A percentile compares a stretch with the other conserved stretches of the same genome.
Evolutionary conservation across 768 basidiomycete species (phyloP).

Genomic region (Pleurotus giganteus): DNA sequence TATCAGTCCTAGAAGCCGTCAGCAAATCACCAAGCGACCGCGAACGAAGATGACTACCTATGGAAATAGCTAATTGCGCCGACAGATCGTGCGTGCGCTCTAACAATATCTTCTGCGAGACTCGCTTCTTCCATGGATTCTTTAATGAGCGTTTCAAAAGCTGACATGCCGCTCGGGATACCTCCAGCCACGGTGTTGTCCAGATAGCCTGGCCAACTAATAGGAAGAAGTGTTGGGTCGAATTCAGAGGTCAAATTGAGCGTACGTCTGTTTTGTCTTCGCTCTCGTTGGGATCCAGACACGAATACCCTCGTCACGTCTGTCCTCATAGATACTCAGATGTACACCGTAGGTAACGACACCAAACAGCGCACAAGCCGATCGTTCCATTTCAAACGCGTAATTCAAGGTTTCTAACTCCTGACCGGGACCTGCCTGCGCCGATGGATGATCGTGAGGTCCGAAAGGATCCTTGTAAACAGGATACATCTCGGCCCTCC

Average conservation of each 20-base stretch:
- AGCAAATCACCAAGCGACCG: neutral
- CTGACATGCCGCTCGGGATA: conserved; percentile 74
- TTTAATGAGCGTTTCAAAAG: conserved; percentile 78
- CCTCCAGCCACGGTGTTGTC: conserved; percentile 95
- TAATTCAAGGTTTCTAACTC: conserved; percentile 48
- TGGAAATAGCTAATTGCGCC: conserved; percentile 85
- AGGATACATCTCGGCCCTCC: conserved; percentile 85
- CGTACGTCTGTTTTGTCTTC: conserved; percentile 85
- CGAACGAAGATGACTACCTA: conserved; percentile 38
- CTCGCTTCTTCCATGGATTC: conserved; percentile 95
- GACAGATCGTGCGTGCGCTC: conserved; percentile 51
- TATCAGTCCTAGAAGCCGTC: conserved; percentile 40
- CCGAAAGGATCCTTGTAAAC: conserved; percentile 73
- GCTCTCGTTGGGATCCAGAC: conserved; percentile 91
- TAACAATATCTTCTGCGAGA: conserved; percentile 63
- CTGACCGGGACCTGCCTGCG: conserved; percentile 23
- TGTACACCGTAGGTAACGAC: conserved; percentile 92
- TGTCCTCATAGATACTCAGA: conserved; percentile 69
- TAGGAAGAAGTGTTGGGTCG: neutral
- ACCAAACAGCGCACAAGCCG: conserved; percentile 88
- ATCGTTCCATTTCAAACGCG: conserved; percentile 87
- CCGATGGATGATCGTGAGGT: conserved; percentile 42
- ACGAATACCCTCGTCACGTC: conserved; percentile 33
- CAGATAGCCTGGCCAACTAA: conserved; percentile 78
- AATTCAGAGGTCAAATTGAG: conserved; percentile 11